Base-by-base conservation (phyloP, 169 alveolate species). In the Plasmodium inui region DNA sequence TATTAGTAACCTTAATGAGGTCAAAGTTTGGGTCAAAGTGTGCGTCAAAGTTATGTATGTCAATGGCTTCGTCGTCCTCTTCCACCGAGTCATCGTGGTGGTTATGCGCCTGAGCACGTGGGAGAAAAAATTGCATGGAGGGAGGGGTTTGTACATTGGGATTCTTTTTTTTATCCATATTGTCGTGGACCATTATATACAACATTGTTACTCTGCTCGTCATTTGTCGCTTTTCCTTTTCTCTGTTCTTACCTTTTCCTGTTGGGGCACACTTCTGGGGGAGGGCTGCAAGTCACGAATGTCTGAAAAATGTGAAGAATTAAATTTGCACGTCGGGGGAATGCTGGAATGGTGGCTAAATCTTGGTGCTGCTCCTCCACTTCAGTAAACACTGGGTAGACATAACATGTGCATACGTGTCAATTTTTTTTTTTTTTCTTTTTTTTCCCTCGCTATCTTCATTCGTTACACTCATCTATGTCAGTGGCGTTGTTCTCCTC, bases 401-500 rank as follows among this genome's bases (percentile, higher is more conserved):
- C 37, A 10, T 26, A 26, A 22, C 26, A 82, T 82, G 22, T 82
- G 41, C 10, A n/a, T 28, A 41, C 34, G 55, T 41, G 55, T 30
- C 53, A 10, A 71, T 67, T 67, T 67, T 22, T 67, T 53, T 53
- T 53, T 67, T 61, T 61, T 61, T 61, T 26, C n/a, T 61, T 9
- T 67, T 67, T 28, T 67, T 22, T 8, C 30, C n/a, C 37, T 7
- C n/a, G 3, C 34, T 19, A 7, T 46, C 19, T 70, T 44, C 55
- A 37, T n/a, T 17, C 1, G 22, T 89, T 89, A 89, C 94, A 67
- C 30, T 89, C 91, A 41, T 61, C 41, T 61, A 89, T 70, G 41
- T 89, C 94, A 37, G 83, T 67, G 71, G 81, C 83, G 46, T 61
- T 89, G 74, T 89, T 89, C 72, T 89, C 94, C 34, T 89, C 94